Evolutionary conservation across 2,329 filamentous ascomycete genomes (phyloP), one percentile per base, ranked within the genome.

Genomic region (Grosmannia clavigera): DNA sequence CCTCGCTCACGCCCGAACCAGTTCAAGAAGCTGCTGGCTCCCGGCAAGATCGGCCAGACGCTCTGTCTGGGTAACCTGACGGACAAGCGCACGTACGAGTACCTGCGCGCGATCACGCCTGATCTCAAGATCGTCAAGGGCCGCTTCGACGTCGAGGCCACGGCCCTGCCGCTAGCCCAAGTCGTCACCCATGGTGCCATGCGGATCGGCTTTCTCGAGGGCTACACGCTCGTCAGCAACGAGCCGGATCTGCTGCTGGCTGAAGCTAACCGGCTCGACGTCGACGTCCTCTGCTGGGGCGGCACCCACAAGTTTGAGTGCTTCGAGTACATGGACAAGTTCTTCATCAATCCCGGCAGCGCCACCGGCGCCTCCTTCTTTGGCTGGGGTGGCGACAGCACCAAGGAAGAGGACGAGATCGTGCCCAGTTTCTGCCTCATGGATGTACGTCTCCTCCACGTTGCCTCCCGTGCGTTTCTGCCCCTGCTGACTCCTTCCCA

Each of bases 371-470:
- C 83, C 3, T 83, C 82, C 64, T 75, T 80, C 27, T 80, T 79
- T 1, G 79, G 80, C 25, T 85, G 81, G 78, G 75, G 75, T 25
- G 58, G 81, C 80, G 50, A 77, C 87, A 25, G 85, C 85, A 61
- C 91, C 92, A 50, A 95, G 90, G 71, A 80, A 25, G 78, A 75
- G n/a, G 83, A 88, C 69, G 88, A 92, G 60, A 88, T 89, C 29
- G 86, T 85, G 60, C 92, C 92, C 31, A 96, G 91, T 71, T 96
- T 97, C 74, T 96, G 94, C 70, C 75, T 97, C 72, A 96, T 97
- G 92, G 92, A 97, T 81, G 92, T 96, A 73, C 77, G 90, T 33
- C 14, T 38, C 11, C 22, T 60, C 25, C 31, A 22, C n/a, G 40
- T n/a, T 12, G n/a, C 19, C 43, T 54, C 40, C 5, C 25, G 14